These are phyloP conservation scores for Podaxis sp. DNA, from an alignment of 768 basidiomycete species.

Conservation along the genomic window DNA sequence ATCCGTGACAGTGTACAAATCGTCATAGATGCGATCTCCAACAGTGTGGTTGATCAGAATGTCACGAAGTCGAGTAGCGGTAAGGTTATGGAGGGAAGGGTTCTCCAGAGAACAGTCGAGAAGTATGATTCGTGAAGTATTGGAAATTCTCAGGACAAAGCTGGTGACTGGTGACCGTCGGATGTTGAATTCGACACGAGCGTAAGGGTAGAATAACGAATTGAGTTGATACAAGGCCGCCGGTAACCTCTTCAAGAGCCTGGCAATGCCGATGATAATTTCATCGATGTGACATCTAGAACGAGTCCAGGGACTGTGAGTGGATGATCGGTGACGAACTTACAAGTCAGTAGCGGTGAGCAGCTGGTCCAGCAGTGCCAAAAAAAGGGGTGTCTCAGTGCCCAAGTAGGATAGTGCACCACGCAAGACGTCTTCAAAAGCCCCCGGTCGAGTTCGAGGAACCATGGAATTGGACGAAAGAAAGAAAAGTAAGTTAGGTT, in stretches of 20 bases:
- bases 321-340: not conserved
- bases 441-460: not conserved
- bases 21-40: not conserved
- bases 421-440: not conserved
- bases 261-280: not conserved
- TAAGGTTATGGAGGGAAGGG: not conserved
- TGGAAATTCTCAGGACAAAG: not conserved
- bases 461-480: not conserved
- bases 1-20: not conserved
- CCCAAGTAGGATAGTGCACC: not conserved
- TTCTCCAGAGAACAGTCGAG: not conserved
- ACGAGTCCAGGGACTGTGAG: not conserved
- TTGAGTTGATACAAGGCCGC: not conserved
- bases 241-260: not conserved
- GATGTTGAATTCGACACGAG: not conserved
- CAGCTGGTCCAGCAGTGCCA: not conserved
- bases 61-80: not conserved
- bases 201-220: not conserved
- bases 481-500: not conserved
- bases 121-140: not conserved
- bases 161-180: not conserved
- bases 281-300: not conserved
- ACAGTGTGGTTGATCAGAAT: not conserved
- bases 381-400: not conserved
- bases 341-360: not conserved